Conservation (phyloP, 1,284 basidiomycete species). For the Nidula niveotomentosa region DNA sequence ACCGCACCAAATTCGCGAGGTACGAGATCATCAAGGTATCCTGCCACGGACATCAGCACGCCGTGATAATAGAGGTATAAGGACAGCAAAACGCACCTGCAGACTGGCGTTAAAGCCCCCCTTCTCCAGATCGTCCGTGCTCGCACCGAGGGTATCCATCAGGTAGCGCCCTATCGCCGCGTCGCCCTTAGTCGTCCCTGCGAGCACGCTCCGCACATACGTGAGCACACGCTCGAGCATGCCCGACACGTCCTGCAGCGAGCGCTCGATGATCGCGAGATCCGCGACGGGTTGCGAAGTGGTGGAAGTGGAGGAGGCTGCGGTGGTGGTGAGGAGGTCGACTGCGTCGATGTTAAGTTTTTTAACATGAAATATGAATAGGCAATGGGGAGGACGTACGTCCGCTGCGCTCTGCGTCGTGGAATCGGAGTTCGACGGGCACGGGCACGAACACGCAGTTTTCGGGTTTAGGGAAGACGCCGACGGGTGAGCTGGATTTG, state of each 20-base stretch:
- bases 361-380: not conserved
- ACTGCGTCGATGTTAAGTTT: conserved; percentile 41
- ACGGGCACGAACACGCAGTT: conserved; percentile 93
- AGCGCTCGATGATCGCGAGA: conserved; percentile 69
- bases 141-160: conserved; percentile 84
- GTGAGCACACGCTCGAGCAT: conserved; percentile 87
- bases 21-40: conserved; percentile 96
- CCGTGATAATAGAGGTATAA: too few relatives aligned
- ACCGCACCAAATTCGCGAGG: conserved; percentile 90
- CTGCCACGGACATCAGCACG: conserved; percentile 34
- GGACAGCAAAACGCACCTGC: conserved; percentile 46
- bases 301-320: conserved; percentile 47
- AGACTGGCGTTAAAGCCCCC: conserved; percentile 75
- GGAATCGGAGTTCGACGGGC: conserved; percentile 79
- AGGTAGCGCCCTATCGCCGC: conserved; percentile 89
- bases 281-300: conserved; percentile 55
- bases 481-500: conserved; percentile 70
- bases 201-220: conserved; percentile 85
- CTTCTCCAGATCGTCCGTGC: conserved; percentile 66
- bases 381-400: conserved; percentile 51
- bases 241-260: conserved; percentile 67
- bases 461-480: conserved; percentile 85
- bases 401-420: conserved; percentile 81
- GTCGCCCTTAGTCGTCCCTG: conserved; percentile 82
- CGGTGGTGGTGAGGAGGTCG: conserved; percentile 69